These are phyloP conservation scores for Scheffersomyces illinoinensis DNA, from an alignment of 1,139 yeast genomes.

Conservation along the genomic window DNA sequence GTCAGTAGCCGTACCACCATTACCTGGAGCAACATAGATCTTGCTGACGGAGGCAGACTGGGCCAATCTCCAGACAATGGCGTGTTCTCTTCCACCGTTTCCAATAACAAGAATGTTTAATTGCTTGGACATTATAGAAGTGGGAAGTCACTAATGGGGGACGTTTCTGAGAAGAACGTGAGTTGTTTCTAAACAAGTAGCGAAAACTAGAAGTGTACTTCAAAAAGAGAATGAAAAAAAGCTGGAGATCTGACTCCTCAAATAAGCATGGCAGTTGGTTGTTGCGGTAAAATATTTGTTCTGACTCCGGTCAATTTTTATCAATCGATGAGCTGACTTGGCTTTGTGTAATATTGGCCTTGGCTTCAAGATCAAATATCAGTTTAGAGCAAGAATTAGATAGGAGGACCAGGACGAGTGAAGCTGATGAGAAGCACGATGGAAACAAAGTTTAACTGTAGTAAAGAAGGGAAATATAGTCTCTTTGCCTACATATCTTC, in stretches of 20 bases:
- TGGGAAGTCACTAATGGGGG: neutral
- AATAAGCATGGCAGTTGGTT: neutral
- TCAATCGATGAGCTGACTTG: neutral
- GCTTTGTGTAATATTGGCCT: neutral
- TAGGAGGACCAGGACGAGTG: neutral
- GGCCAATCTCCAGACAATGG: slow-evolving; percentile 87
- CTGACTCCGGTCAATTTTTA: slow-evolving; percentile 10
- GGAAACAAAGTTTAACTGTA: too few relatives aligned
- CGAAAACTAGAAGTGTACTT: neutral
- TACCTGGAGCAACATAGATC: slow-evolving; percentile 94
- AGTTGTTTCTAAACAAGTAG: neutral
- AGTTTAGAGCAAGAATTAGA: neutral
- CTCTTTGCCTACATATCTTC: too few relatives aligned
- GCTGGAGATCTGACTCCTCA: neutral
- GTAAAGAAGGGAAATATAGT: too few relatives aligned
- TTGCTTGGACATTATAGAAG: slow-evolving; percentile 11
- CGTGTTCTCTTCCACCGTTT: slow-evolving; percentile 99
- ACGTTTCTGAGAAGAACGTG: neutral
- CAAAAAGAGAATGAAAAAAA: neutral
- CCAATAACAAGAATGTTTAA: slow-evolving; percentile 85
- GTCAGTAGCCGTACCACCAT: slow-evolving; percentile 77
- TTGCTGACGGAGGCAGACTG: slow-evolving; percentile 72
- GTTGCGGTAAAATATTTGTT: slow-evolving; percentile 8
- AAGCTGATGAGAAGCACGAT: too few relatives aligned
- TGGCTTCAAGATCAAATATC: too few relatives aligned